Base-by-base conservation (phyloP, 73 alveolate species). In the Durusdinium trenchii region DNA sequence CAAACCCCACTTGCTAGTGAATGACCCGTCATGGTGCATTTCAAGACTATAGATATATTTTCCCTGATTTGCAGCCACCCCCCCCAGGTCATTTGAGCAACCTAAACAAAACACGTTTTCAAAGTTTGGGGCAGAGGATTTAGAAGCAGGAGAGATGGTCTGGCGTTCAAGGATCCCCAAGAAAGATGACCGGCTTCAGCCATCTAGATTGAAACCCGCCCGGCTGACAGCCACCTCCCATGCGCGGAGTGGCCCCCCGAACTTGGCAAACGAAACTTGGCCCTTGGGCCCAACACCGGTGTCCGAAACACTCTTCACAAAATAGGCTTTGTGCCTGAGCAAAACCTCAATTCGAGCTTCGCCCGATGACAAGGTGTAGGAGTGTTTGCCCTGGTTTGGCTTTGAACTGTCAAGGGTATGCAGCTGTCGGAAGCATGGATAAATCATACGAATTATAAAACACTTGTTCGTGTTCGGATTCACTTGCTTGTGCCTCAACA, bases 161-260 rank as follows among this genome's bases (percentile, higher is more conserved):
- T n/a, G n/a, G n/a, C n/a, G n/a, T n/a, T n/a, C n/a, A n/a, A n/a
- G n/a, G n/a, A n/a, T n/a, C n/a, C n/a, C n/a, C n/a, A n/a, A n/a
- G n/a, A n/a, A n/a, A n/a, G n/a, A n/a, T n/a, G n/a, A n/a, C n/a
- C n/a, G n/a, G n/a, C n/a, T n/a, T n/a, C n/a, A n/a, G n/a, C n/a
- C n/a, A n/a, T n/a, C n/a, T n/a, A n/a, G n/a, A 45, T 79, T 67
- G 48, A 79, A 79, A 32, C 90, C 90, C 45, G 90, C 69, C 45
- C 69, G 43, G 3, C 32, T 3, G 69, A 47, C 48, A 7, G 90
- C 90, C 45, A 79, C 26, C 46, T 46, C 45, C 90, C 90, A 79
- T 0, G 90, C 90, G 28, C 28, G 35, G 3, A 4, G 69, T 5
- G 69, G 54, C 90, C 90, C 90, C 18, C 30, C 46, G 7, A 1